Conservation (phyloP, 352 stramenopile genomes). For the Phytophthora pisi region DNA sequence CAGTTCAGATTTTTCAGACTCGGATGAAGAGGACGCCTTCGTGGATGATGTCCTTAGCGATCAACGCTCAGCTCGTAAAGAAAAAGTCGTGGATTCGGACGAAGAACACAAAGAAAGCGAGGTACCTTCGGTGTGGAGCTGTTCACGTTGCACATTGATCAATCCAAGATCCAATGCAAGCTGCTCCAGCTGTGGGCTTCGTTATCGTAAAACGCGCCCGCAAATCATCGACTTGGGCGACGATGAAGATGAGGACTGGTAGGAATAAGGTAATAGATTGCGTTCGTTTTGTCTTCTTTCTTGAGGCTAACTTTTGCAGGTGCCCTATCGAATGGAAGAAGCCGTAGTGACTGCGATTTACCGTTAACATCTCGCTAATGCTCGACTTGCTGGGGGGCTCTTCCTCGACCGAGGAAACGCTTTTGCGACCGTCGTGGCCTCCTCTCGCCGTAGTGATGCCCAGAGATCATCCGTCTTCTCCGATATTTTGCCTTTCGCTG, state of each 20-base stretch:
- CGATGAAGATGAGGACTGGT: slow-evolving; percentile 46
- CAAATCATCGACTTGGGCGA: slow-evolving; percentile 63
- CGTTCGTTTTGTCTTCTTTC: slow-evolving; percentile 1
- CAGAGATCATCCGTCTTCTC: slow-evolving; percentile 48
- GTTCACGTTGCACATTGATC: slow-evolving; percentile 77
- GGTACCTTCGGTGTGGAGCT: slow-evolving; percentile 55
- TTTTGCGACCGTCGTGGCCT: slow-evolving; percentile 33
- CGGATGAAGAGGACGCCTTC: slow-evolving; percentile 40
- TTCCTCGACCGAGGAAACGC: slow-evolving; percentile 30
- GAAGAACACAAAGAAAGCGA: slow-evolving; percentile 56
- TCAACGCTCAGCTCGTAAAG: slow-evolving; percentile 6
- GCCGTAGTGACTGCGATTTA: no score
- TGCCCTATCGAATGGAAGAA: background rate
- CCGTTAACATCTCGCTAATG: no score
- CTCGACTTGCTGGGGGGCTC: slow-evolving; percentile 1
- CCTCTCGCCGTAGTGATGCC: slow-evolving; percentile 36
- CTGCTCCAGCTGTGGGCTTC: slow-evolving; percentile 73
- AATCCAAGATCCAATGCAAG: slow-evolving; percentile 62
- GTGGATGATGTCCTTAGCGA: slow-evolving; percentile 27
- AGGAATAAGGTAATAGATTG: slow-evolving; percentile 24
- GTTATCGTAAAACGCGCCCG: slow-evolving; percentile 65
- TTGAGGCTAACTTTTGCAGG: background rate
- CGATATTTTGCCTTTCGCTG: slow-evolving; percentile 35
- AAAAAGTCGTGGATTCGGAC: slow-evolving; percentile 24
- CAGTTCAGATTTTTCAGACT: slow-evolving; percentile 23